Percentiles rank a stretch among this genome's conserved stretches.
phyloP scores from a whole-genome alignment of 192 early-diverging fungal genomes.

The Phlyctochytrium arcticum region DNA sequence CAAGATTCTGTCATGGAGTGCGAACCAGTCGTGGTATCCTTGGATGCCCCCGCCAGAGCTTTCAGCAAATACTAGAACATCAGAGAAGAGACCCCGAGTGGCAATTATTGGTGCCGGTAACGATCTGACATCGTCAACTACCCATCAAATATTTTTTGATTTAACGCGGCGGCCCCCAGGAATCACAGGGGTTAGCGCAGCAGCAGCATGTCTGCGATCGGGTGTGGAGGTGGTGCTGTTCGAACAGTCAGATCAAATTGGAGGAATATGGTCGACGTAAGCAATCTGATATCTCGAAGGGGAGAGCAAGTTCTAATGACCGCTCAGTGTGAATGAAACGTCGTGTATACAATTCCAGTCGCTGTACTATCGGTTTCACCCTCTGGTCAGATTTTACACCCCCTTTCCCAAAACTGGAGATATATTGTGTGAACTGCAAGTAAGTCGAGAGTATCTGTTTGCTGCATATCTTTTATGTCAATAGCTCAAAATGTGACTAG shows the following conservation, averaged over 20 bases:
- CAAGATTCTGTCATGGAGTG: no score
- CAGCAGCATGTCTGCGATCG: slow-evolving; percentile 1
- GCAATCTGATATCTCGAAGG: no score
- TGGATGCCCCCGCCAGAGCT: no score
- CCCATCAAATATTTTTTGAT: neutral
- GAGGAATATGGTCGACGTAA: slow-evolving; percentile 12
- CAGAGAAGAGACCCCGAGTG: slow-evolving; percentile 2
- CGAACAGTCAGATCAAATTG: slow-evolving; percentile 2
- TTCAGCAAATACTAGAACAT: neutral
- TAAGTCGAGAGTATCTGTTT: no score
- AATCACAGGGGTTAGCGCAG: slow-evolving; percentile 9
- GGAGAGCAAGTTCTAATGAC: neutral
- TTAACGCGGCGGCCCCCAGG: neutral
- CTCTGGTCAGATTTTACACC: slow-evolving; percentile 6
- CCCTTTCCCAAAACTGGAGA: slow-evolving; percentile 13
- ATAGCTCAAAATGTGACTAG: no score
- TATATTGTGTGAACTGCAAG: slow-evolving; percentile 4
- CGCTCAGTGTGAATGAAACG: slow-evolving; percentile 18
- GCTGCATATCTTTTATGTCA: no score
- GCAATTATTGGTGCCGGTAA: slow-evolving; percentile 14
- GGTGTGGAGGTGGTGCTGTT: slow-evolving; percentile 19
- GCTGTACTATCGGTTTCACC: slow-evolving; percentile 23
- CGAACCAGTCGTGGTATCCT: no score
- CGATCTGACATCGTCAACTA: neutral
- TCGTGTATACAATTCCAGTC: slow-evolving; percentile 18